These are phyloP conservation scores for Amphirosellinia nigrospora DNA, from an alignment of 495 filamentous ascomycete genomes.

Conservation along the genomic window DNA sequence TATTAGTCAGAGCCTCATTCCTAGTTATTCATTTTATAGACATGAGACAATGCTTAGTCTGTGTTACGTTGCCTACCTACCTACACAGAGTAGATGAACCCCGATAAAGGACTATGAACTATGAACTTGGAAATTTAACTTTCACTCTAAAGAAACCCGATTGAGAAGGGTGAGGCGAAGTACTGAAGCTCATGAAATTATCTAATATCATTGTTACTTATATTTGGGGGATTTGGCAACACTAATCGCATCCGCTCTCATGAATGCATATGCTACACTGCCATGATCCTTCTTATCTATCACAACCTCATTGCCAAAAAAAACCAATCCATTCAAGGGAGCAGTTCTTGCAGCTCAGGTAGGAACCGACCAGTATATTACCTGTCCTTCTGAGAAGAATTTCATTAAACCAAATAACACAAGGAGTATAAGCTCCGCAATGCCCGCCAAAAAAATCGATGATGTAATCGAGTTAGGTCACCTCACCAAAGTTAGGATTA, in stretches of 20 bases:
- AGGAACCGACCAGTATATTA: no score
- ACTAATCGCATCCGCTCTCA: neutral
- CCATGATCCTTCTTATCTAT: neutral
- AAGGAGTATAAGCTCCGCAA: neutral
- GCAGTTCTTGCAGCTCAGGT: no score
- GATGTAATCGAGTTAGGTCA: neutral
- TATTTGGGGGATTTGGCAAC: neutral
- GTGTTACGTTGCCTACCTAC: neutral
- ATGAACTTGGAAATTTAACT: neutral
- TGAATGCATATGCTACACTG: neutral
- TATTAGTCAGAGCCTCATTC: neutral
- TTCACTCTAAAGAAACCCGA: neutral
- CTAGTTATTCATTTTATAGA: no score
- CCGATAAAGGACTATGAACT: neutral
- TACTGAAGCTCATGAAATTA: neutral
- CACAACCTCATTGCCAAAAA: no score
- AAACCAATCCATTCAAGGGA: no score
- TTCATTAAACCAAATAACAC: no score
- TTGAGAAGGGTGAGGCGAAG: neutral
- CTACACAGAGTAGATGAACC: neutral
- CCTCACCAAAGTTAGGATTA: neutral
- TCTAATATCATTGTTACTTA: neutral
- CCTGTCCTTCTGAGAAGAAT: no score
- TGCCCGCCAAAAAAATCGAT: neutral
- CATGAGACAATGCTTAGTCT: no score